Percentiles rank a stretch among this genome's conserved stretches.
phyloP scores from a whole-genome alignment of 1,139 yeast genomes.

The Yueomyces sp. region DNA sequence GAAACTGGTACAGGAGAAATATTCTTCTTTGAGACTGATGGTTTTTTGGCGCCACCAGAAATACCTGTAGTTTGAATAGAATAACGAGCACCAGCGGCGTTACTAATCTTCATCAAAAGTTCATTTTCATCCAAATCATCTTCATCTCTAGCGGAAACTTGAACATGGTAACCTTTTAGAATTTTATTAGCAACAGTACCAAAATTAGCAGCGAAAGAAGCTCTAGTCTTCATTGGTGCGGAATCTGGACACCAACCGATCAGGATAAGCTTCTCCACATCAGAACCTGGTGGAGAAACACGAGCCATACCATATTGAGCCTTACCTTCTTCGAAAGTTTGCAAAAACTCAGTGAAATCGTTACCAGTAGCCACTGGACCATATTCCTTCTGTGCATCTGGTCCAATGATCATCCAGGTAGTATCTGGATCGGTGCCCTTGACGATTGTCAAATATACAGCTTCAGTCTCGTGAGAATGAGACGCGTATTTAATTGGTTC shows the following conservation, averaged over 20 bases:
- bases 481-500: slow-evolving; percentile 30
- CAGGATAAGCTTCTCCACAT: slow-evolving; percentile 68
- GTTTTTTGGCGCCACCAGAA: slow-evolving; percentile 27
- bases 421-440: slow-evolving; percentile 41
- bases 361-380: slow-evolving; percentile 45
- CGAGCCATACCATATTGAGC: slow-evolving; percentile 88
- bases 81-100: slow-evolving; percentile 94
- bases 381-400: slow-evolving; percentile 44
- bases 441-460: slow-evolving; percentile 50
- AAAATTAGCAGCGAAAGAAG: slow-evolving; percentile 64
- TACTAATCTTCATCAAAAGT: slow-evolving; percentile 61
- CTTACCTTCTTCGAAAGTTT: slow-evolving; percentile 72
- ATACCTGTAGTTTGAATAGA: slow-evolving; percentile 41
- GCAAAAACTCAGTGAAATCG: slow-evolving; percentile 65
- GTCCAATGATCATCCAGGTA: slow-evolving; percentile 54
- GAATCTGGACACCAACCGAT: slow-evolving; percentile 93
- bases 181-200: slow-evolving; percentile 54
- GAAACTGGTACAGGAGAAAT: slow-evolving; percentile 39
- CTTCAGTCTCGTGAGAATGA: slow-evolving; percentile 48
- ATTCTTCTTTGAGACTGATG: slow-evolving; percentile 28
- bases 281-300: slow-evolving; percentile 81
- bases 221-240: slow-evolving; percentile 62
- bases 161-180: slow-evolving; percentile 81
- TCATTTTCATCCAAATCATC: slow-evolving; percentile 80
- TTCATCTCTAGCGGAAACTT: slow-evolving; percentile 87